Evolutionary conservation across 2,329 filamentous ascomycete genomes (phyloP), one percentile per base, ranked within the genome.

Genomic region (Xylaria sp.): DNA sequence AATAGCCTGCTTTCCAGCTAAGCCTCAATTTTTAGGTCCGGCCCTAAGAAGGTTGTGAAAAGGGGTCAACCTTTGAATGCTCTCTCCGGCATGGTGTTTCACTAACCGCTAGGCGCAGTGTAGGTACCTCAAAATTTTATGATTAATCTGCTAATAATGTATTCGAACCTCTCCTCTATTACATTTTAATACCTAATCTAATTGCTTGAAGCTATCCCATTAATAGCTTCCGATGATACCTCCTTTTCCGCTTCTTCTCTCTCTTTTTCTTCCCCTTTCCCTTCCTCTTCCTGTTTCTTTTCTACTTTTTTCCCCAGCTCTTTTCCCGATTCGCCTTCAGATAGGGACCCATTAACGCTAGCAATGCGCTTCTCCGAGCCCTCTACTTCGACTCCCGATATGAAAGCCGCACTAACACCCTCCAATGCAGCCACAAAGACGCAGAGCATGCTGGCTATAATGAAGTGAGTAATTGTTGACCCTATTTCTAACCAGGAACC

Each of bases 401-500:
- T 92, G 73, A 98, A 93, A 57, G 92, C 81, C 76, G 93, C 92
- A 77, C 94, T 97, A 3, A 97, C 88, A 18, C 92, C 90, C 82
- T 99, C 96, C 55, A 99, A 82, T 15, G 88, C 90, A 0, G 94
- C 93, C 52, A 99, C 94, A 82, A 99, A 99, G 9, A 97, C 90
- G 74, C 94, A 96, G 54, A 98, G 78, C 74, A 93, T 80, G 80
- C 94, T 98, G 20, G 94, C 95, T 82, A 99, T 98, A 70, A 90
- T 90, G 81, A 98, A 99, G 80, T 98, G 94, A 77, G 90, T 97
- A 74, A 99, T 99, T 3, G 94, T 98, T 34, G 94, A 97, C 39
- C 96, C 96, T 78, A 99, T 99, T 79, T 99, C 96, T 69, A 99
- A 83, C 96, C 96, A 99, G 25, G 92, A 96, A 0, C 96, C 96